phyloP scores from a whole-genome alignment of 1,139 yeast genomes.

The Yamadazyma sp. region DNA sequence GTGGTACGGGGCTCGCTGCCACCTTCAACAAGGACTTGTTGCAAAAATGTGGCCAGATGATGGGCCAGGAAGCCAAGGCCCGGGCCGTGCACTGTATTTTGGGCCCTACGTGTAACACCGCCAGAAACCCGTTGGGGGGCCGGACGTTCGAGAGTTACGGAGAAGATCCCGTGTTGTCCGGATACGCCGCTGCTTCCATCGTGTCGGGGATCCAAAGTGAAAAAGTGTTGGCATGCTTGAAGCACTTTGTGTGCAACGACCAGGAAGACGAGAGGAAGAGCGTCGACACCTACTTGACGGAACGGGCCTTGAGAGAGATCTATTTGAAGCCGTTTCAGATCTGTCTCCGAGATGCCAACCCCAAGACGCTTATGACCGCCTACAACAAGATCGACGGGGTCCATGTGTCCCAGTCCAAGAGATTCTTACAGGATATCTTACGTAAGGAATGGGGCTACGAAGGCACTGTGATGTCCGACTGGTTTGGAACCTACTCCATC shows the following conservation, averaged over 20 bases:
- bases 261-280: slow-evolving; percentile 55
- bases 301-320: slow-evolving; percentile 60
- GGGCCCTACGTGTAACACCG: slow-evolving; percentile 59
- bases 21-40: slow-evolving; percentile 31
- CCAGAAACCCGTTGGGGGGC: slow-evolving; percentile 64
- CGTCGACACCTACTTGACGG: slow-evolving; percentile 49
- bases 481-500: slow-evolving; percentile 60
- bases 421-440: slow-evolving; percentile 43
- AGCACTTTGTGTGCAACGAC: slow-evolving; percentile 63
- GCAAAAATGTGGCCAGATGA: slow-evolving; percentile 28
- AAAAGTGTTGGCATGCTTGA: slow-evolving; percentile 55
- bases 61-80: slow-evolving; percentile 36
- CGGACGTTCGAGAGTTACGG: slow-evolving; percentile 62
- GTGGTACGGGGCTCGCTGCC: slow-evolving; percentile 48
- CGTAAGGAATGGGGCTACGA: slow-evolving; percentile 57
- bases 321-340: slow-evolving; percentile 63
- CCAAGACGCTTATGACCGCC: slow-evolving; percentile 57
- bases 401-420: slow-evolving; percentile 50
- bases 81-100: slow-evolving; percentile 45
- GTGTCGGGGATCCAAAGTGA: slow-evolving; percentile 55
- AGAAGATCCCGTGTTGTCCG: slow-evolving; percentile 62
- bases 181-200: slow-evolving; percentile 48
- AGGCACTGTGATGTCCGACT: slow-evolving; percentile 60
- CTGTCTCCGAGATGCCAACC: slow-evolving; percentile 51
- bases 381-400: slow-evolving; percentile 61